Conservation (phyloP, 352 stramenopile species). For the Globisporangium nodosum region DNA sequence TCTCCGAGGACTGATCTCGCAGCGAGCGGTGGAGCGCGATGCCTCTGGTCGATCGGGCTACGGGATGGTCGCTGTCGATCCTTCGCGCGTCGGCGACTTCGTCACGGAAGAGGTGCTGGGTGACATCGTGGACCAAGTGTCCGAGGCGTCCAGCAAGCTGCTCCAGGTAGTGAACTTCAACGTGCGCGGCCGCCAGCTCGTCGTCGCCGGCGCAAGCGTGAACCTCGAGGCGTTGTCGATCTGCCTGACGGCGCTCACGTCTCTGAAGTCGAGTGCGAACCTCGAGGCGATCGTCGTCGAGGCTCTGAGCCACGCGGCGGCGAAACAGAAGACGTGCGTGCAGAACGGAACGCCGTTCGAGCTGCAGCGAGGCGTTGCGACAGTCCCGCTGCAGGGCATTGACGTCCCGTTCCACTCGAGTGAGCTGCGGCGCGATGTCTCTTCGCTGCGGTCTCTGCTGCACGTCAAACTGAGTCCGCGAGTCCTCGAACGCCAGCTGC, state of each 20-base stretch:
- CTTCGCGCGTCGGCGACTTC: slow-evolving; percentile 58
- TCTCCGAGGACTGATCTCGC: slow-evolving; percentile 65
- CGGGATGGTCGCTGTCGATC: slow-evolving; percentile 84
- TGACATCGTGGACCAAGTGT: slow-evolving; percentile 65
- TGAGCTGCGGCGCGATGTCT: slow-evolving; percentile 76
- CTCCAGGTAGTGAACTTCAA: slow-evolving; percentile 89
- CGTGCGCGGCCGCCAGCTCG: slow-evolving; percentile 79
- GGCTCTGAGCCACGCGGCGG: slow-evolving; percentile 41
- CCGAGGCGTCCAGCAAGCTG: slow-evolving; percentile 52
- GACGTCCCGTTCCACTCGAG: slow-evolving; percentile 89
- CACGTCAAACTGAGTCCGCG: slow-evolving; percentile 65
- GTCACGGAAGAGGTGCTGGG: slow-evolving; percentile 70
- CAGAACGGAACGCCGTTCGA: slow-evolving; percentile 52
- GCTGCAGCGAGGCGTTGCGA: slow-evolving; percentile 61
- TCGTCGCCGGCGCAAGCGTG: slow-evolving; percentile 76
- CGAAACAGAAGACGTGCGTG: slow-evolving; percentile 55
- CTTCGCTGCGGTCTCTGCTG: slow-evolving; percentile 71
- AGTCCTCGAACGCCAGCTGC: slow-evolving; percentile 60
- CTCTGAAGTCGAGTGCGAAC: slow-evolving; percentile 33
- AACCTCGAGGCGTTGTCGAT: slow-evolving; percentile 79
- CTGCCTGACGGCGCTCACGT: slow-evolving; percentile 42
- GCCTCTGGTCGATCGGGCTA: slow-evolving; percentile 75
- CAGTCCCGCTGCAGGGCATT: slow-evolving; percentile 83
- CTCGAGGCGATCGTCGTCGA: slow-evolving; percentile 52
- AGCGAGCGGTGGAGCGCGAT: slow-evolving; percentile 54